These are phyloP conservation scores for Gracilaria gracilis DNA, from an alignment of 23 red algal species.

Conservation along the genomic window DNA sequence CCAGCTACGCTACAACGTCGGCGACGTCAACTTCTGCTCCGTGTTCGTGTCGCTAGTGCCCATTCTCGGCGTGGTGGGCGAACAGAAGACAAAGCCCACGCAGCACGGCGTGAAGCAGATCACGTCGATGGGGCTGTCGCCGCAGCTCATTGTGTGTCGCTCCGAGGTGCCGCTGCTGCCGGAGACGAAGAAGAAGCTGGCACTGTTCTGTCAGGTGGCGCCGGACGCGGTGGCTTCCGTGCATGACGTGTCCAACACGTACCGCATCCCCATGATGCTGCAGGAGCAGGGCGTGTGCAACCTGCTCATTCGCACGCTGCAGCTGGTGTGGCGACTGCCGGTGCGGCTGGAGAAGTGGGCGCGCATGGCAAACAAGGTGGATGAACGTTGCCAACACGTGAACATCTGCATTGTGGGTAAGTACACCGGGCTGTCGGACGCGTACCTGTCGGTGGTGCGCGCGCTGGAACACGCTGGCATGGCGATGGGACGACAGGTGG, in stretches of 20 bases:
- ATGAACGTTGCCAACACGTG: conserved; percentile 28
- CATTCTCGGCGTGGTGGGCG: conserved; percentile 94
- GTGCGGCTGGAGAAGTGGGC: conserved; percentile 88
- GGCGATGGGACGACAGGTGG: conserved; percentile 78
- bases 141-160: conserved; percentile 96
- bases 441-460: conserved; percentile 88
- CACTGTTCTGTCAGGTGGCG: conserved; percentile 95
- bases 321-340: conserved; percentile 93
- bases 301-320: conserved; percentile 87
- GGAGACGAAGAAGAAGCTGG: conserved; percentile 95
- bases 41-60: conserved; percentile 98
- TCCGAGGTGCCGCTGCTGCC: conserved; percentile 84
- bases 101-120: conserved; percentile 95
- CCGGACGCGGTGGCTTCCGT: conserved; percentile 97
- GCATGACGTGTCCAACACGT: conserved; percentile 99
- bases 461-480: conserved; percentile 96
- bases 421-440: conserved; percentile 93
- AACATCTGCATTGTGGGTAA: conserved; percentile 94
- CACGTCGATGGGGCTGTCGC: conserved; percentile 91
- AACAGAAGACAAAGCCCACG: conserved; percentile 99
- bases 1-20: conserved; percentile 92
- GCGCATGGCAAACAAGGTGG: conserved; percentile 77
- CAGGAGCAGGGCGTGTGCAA: conserved; percentile 98
- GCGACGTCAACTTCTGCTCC: conserved; percentile 91
- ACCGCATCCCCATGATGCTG: conserved; percentile 96